Conservation (phyloP, 1,139 yeast species). For the Magnusiomyces tetraspermus region DNA sequence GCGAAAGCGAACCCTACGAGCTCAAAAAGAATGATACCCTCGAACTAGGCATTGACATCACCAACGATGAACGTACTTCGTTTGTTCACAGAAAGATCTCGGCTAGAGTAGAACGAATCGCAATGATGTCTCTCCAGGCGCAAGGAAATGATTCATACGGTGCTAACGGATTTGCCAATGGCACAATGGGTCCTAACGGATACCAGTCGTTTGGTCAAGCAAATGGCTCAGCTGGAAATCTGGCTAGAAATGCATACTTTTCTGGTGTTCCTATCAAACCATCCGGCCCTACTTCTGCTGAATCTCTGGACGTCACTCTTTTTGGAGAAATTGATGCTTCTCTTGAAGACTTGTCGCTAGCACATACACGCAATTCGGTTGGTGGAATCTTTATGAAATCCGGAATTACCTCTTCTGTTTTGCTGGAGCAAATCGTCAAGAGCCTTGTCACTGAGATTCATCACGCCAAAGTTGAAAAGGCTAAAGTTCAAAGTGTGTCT, state of each 20-base stretch:
- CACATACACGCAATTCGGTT: constrained; percentile 45
- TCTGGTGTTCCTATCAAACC: not conserved
- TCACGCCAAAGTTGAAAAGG: constrained; percentile 37
- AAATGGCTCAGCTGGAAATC: not conserved
- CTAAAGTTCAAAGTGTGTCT: constrained; percentile 39
- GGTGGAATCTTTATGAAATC: constrained; percentile 59
- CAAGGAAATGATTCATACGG: not conserved
- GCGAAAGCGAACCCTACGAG: constrained; percentile 46
- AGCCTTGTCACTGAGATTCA: constrained; percentile 41
- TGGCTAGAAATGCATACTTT: not conserved
- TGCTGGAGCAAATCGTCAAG: constrained; percentile 42
- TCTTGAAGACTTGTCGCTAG: constrained; percentile 51
- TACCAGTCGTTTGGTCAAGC: not conserved
- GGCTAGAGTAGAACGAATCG: constrained; percentile 65
- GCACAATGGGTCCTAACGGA: not conserved
- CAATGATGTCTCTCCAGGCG: constrained; percentile 42
- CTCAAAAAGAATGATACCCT: constrained; percentile 67
- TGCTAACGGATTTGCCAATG: constrained; percentile 2
- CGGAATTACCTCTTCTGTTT: constrained; percentile 47
- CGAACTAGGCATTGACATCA: constrained; percentile 87
- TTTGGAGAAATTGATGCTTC: constrained; percentile 67
- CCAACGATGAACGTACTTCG: constrained; percentile 44
- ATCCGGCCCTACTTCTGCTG: constrained; percentile 4
- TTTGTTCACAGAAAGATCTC: constrained; percentile 76
- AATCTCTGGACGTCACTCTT: constrained; percentile 58